Evolutionary conservation across 2,329 filamentous ascomycete species (phyloP), one percentile per base, ranked within the genome.

Genomic region (Fusarium camptoceras): DNA sequence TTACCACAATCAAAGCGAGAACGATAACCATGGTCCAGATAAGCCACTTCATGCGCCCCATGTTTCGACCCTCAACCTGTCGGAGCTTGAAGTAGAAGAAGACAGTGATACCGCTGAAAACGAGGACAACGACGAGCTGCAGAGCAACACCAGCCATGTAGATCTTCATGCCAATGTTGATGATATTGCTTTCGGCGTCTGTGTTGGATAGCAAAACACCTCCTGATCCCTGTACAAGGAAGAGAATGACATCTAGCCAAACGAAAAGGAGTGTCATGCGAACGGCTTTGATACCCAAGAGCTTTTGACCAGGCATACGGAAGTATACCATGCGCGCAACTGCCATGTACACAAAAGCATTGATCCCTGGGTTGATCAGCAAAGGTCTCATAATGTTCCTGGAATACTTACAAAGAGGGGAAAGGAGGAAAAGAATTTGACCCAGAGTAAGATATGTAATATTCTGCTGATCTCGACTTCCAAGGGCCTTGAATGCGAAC

Each of bases 201-300:
- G 74, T 66, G 50, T 65, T 77, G 16, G 78, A 78, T 12, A 81
- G 68, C 64, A 84, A 75, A 24, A 74, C 73, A 20, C 83, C 84
- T 28, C 80, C 81, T 4, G 63, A 76, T 16, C 75, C 78, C 70
- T 86, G 84, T 30, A 84, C 75, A 18, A 86, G 58, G 73, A 86
- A 86, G 16, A 81, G 82, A 34, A 82, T 39, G n/a, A 86, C 69
- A 66, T 86, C 84, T 34, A 84, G 76, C 76, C 81, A 81, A 11
- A 86, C 83, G 50, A 87, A 86, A 39, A 82, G 73, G 43, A 80
- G 79, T 16, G 83, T 81, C 60, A 86, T 78, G 20, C 76, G 76
- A 27, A 75, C 73, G 20, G 79, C 77, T 30, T 75, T 78, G 47
- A 81, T 70, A 12, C 79, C 76, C 37, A 79, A 72, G 22, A 83